Evolutionary conservation across 2,329 filamentous ascomycete genomes (phyloP), one percentile per base, ranked within the genome.

Genomic region (Phyllosticta citribraziliensis): DNA sequence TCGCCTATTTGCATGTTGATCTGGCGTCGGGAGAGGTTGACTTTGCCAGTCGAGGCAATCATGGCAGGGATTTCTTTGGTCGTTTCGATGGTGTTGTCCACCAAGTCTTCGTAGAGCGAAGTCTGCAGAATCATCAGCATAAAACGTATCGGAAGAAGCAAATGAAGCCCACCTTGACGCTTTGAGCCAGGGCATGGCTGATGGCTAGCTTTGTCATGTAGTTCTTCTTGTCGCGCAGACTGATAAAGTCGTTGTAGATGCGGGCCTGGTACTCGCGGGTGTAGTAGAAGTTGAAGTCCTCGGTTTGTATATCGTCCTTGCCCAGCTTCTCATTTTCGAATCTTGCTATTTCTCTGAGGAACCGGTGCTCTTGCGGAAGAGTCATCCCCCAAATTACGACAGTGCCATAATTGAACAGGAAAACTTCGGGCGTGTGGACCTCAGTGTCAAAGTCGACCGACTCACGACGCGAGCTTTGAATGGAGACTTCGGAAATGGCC

Each of bases 1-100:
- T 99, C 92, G 72, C 94, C 94, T 64, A 99, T 97, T 76, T 97
- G 92, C 92, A 97, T 97, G 79, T 97, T 97, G 80, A 99, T 97
- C 73, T 97, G 86, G 63, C 86, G 85, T 52, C 93, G 86, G 62
- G 87, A 91, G 62, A 99, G 84, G 60, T 89, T 87, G 70, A 99
- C 94, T 70, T 92, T 94, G 65, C 94, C 94, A 0, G 93, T 97
- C 65, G 89, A 79, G 2, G 94, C 93, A 67, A 99, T 96, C 73
- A 96, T 89, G 9, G 89, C 87, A 0, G 94, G 94, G 4, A 99
- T 89, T 63, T 95, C 90, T 72, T 96, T 95, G 69, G 92, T 97
- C 1, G 88, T 87, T 66, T 95, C 88, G 68, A 99, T 95, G 2
- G 93, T 97, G 59, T 91, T 90, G 61, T 93, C 90, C 54, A 99